phyloP scores from a whole-genome alignment of 129 eudicot genomes.

The Tagetes patula region DNA sequence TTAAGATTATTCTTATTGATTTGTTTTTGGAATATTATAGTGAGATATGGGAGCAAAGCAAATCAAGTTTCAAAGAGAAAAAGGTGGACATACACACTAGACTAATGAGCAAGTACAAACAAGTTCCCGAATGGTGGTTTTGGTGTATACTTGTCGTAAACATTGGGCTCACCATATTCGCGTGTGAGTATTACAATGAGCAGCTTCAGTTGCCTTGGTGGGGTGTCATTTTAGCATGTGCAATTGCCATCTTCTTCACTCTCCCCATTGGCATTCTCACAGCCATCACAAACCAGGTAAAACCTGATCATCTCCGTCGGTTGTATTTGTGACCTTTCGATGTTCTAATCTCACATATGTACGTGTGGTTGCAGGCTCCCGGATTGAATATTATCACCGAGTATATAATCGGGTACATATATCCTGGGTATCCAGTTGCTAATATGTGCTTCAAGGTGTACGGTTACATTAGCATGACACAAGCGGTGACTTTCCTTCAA shows the following conservation, averaged over 20 bases:
- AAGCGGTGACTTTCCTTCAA: conserved; percentile 80
- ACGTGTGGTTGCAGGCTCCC: conserved; percentile 52
- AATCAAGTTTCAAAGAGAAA: conserved; percentile 69
- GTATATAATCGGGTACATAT: conserved; percentile 89
- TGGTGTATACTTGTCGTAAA: conserved; percentile 82
- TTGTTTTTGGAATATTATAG: conserved; percentile 34
- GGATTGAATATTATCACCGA: conserved; percentile 93
- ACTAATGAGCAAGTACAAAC: conserved; percentile 82
- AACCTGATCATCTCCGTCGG: background rate
- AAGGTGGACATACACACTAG: conserved; percentile 87
- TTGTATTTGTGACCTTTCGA: background rate
- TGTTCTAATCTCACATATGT: background rate
- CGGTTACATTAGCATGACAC: conserved; percentile 94
- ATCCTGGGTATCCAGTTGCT: conserved; percentile 97
- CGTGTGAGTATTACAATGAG: conserved; percentile 89
- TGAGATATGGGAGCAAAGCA: conserved; percentile 95
- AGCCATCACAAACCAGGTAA: conserved; percentile 95
- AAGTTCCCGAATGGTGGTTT: conserved; percentile 99
- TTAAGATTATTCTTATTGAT: background rate
- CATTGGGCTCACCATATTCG: conserved; percentile 66
- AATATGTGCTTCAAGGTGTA: conserved; percentile 98
- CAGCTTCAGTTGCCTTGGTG: conserved; percentile 99
- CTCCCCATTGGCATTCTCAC: conserved; percentile 97
- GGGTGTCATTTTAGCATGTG: conserved; percentile 94
- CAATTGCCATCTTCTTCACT: conserved; percentile 83